These are phyloP conservation scores for Capronia americana DNA, from an alignment of 2,329 filamentous ascomycete species.

Conservation along the genomic window DNA sequence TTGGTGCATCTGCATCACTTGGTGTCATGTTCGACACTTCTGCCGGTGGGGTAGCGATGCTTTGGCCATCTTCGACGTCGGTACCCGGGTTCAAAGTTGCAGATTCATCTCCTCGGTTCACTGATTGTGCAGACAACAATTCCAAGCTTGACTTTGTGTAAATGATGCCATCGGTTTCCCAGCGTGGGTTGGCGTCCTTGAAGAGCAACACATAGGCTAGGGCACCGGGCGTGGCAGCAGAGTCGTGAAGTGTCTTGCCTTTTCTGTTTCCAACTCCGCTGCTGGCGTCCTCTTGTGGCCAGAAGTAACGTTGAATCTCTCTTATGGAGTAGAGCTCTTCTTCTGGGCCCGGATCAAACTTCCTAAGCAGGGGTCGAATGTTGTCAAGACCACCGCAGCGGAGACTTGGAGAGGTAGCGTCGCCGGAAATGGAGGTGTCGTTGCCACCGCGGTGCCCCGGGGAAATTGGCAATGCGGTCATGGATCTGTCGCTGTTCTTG, in stretches of 20 bases:
- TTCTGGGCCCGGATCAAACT: background rate
- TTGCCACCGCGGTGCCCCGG: background rate
- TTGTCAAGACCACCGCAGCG: background rate
- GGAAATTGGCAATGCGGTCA: background rate
- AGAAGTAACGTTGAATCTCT: conserved; percentile 22
- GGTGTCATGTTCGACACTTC: background rate
- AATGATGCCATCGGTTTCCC: conserved; percentile 27
- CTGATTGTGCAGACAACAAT: conserved; percentile 21
- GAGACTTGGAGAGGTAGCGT: background rate
- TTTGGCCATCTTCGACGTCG: background rate
- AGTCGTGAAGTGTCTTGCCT: conserved; percentile 33
- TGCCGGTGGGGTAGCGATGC: background rate
- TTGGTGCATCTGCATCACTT: background rate
- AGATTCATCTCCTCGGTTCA: background rate
- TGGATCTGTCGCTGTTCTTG: background rate
- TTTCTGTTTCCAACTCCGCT: background rate
- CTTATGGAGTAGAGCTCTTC: conserved; percentile 4
- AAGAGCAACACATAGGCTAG: conserved; percentile 35
- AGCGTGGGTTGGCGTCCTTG: conserved; percentile 32
- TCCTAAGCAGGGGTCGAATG: background rate
- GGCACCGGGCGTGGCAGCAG: conserved; percentile 18
- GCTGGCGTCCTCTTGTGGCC: conserved; percentile 3
- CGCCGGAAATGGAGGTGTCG: background rate
- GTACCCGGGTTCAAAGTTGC: background rate
- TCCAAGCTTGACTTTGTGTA: conserved; percentile 31